Evolutionary conservation across 345 rosid species (phyloP).

Genomic region (Carallia brachiata): DNA sequence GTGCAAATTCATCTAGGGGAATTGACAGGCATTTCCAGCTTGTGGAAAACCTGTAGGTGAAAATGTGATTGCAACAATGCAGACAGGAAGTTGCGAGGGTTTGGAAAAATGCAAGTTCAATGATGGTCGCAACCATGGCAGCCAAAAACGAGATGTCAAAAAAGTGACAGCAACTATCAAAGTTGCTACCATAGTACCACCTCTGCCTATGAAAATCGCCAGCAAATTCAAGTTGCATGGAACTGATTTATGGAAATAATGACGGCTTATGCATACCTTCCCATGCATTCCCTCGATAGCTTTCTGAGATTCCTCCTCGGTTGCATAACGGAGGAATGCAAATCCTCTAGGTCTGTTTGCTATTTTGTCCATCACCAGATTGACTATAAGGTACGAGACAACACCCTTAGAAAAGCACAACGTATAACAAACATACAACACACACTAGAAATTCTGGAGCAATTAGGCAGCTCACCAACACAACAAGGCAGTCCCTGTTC

Average conservation of each 20-base stretch:
- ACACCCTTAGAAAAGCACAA: background rate
- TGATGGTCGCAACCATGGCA: background rate
- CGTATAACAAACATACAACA: background rate
- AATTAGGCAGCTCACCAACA: background rate
- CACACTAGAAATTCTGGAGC: background rate
- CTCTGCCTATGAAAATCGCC: background rate
- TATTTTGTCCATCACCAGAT: slow-evolving; percentile 74
- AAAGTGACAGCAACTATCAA: no score
- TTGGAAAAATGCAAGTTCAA: background rate
- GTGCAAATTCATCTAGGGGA: background rate
- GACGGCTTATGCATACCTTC: slow-evolving; percentile 45
- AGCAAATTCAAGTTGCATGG: background rate
- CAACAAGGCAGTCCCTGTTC: slow-evolving; percentile 4
- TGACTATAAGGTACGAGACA: slow-evolving; percentile 33
- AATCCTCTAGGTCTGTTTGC: slow-evolving; percentile 80
- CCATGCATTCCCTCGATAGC: slow-evolving; percentile 90
- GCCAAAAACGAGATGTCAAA: no score
- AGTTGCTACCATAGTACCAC: no score
- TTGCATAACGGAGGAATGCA: slow-evolving; percentile 66
- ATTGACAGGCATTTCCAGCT: background rate
- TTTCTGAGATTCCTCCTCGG: slow-evolving; percentile 65
- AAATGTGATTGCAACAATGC: background rate
- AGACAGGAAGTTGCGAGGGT: background rate
- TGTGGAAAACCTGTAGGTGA: background rate
- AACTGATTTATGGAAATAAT: background rate